A percentile compares a stretch with the other conserved stretches of the same genome.
Evolutionary conservation across 192 early-diverging fungal genomes (phyloP).

Genomic region (Chytriomyces sp.): DNA sequence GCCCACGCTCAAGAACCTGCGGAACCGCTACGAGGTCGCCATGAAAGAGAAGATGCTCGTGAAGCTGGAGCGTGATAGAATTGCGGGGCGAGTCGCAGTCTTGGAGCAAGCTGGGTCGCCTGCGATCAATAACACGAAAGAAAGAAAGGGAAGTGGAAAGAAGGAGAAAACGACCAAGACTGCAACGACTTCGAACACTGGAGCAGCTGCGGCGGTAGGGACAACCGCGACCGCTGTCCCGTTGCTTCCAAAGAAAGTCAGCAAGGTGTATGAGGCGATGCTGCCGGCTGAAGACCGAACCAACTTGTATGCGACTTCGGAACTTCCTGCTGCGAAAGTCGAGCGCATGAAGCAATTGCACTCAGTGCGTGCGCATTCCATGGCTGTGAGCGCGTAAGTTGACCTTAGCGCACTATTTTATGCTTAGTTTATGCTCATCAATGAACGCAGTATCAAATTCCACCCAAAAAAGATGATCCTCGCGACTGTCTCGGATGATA

Average conservation of each 20-base stretch:
- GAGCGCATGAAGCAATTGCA: conserved; percentile 49
- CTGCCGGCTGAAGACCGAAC: conserved; percentile 45
- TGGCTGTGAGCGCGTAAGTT: conserved; percentile 54
- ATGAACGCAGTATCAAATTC: conserved; percentile 48
- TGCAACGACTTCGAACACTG: not conserved
- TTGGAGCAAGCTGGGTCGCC: conserved; percentile 26
- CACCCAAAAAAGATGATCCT: conserved; percentile 63
- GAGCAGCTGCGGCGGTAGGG: not conserved
- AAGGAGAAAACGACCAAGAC: conserved; percentile 8
- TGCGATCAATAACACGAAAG: no score
- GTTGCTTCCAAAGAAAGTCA: conserved; percentile 11
- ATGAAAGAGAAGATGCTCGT: conserved; percentile 67
- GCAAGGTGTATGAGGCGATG: conserved; percentile 8
- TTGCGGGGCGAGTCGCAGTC: conserved; percentile 39
- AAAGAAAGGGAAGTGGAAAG: not conserved
- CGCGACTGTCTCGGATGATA: conserved; percentile 61
- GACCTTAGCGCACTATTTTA: not conserved
- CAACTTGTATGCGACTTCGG: conserved; percentile 41
- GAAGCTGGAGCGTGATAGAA: conserved; percentile 55
- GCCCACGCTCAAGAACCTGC: conserved; percentile 46
- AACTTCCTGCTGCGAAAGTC: conserved; percentile 41
- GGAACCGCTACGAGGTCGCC: conserved; percentile 52
- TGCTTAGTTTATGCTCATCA: conserved; percentile 6
- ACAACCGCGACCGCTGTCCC: conserved; percentile 1
- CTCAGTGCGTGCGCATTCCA: conserved; percentile 43